Percentiles rank a stretch among this genome's conserved stretches.
Conservation (phyloP, 2,329 filamentous ascomycete species). For the Zymoseptoria tritici region DNA sequence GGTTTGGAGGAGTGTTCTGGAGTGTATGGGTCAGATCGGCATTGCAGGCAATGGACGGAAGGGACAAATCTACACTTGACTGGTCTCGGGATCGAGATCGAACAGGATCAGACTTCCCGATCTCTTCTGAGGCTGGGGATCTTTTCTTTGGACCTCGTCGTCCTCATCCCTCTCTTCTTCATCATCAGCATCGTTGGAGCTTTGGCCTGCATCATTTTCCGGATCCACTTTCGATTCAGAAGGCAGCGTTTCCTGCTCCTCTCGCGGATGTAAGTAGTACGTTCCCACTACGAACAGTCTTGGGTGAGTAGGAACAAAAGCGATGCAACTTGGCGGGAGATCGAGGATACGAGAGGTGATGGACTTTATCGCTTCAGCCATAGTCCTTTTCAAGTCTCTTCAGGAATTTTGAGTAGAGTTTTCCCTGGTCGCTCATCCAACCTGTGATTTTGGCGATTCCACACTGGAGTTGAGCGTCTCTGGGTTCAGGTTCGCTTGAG, state of each 20-base stretch:
- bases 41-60: background rate
- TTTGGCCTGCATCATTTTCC: background rate
- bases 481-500: background rate
- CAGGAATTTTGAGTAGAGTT: background rate
- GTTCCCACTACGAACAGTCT: constrained; percentile 73
- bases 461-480: no score
- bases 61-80: background rate
- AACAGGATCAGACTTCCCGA: constrained; percentile 69
- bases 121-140: constrained; percentile 34
- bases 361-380: constrained; percentile 32
- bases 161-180: no score
- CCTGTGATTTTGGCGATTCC: no score
- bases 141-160: no score
- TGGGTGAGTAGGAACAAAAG: constrained; percentile 58
- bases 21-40: constrained; percentile 21
- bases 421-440: background rate
- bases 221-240: background rate
- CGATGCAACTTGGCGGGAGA: constrained; percentile 69
- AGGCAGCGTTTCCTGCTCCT: background rate
- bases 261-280: constrained; percentile 60
- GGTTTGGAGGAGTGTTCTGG: constrained; percentile 17
- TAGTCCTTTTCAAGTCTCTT: constrained; percentile 4
- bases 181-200: no score
- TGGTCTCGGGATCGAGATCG: constrained; percentile 39
- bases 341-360: constrained; percentile 50